Base-by-base conservation (phyloP, 2,329 filamentous ascomycete species). In the Monilinia laxa region DNA sequence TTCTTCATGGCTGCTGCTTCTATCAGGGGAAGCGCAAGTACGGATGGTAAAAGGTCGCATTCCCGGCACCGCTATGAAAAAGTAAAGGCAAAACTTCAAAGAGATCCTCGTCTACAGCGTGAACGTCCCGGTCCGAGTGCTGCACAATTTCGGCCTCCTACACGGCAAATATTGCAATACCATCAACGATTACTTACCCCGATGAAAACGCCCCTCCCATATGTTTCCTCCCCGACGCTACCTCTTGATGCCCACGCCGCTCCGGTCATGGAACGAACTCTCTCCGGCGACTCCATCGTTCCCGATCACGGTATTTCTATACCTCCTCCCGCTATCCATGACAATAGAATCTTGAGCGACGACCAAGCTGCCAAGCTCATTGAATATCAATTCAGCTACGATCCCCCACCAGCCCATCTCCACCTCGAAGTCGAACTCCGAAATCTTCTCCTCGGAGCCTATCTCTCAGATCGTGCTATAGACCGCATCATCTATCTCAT, bases 401-500 rank as follows among this genome's bases (percentile, higher is more conserved):
- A 64, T 12, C 66, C 65, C 18, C 69, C 69, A 6, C 40, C 28
- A n/a, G 20, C 23, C 4, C 63, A 71, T n/a, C 57, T 62, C 28
- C 68, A 70, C 38, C 67, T 71, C 53, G 70, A 73, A 40, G 16
- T 23, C 20, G 49, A 62, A 20, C 64, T 66, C 16, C 57, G 20
- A 38, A 20, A 55, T 18, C 55, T 60, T 18, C 64, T 65, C 35
- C 55, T 52, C 35, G 20, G 51, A 14, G 64, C 55, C 20, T 23
- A 40, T 28, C 47, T 60, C 12, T 60, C 64, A 1, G 55, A 65
- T 18, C 47, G 5, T 28, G 38, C 47, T 18, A 60, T 65, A 12
- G 51, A 81, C 58, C 82, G 81, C 73, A 86, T 89, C 70, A 85
- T 89, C 73, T 83, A 81, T 14, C 82, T 86, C 11, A 83, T 83